Conservation (phyloP, 2,329 filamentous ascomycete genomes). For the Exserohilum turcica region DNA sequence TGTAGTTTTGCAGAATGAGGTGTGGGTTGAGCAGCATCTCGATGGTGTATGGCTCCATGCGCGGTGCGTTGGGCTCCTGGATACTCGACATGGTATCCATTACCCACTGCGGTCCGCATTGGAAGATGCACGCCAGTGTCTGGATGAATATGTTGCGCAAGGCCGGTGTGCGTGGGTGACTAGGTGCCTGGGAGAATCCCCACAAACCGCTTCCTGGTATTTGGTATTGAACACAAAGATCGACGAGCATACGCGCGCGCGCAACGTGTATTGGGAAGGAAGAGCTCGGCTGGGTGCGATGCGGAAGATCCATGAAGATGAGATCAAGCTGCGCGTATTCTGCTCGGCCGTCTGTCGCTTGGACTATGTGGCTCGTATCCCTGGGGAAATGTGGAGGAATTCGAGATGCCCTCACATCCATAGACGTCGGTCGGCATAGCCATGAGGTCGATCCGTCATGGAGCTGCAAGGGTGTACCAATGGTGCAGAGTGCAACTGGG, state of each 20-base stretch:
- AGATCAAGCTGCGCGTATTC: conserved; percentile 50
- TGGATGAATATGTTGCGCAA: conserved; percentile 52
- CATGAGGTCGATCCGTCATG: conserved; percentile 43
- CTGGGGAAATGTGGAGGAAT: conserved; percentile 18
- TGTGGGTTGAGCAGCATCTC: conserved; percentile 39
- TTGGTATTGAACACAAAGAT: conserved; percentile 38
- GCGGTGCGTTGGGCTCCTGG: conserved; percentile 15
- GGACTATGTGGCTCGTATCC: conserved; percentile 24
- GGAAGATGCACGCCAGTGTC: conserved; percentile 49
- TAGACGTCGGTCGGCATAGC: conserved; percentile 36
- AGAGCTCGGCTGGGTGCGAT: conserved; percentile 36
- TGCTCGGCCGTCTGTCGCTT: conserved; percentile 42
- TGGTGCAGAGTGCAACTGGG: conserved; percentile 49
- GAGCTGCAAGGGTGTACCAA: conserved; percentile 38
- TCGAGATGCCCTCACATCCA: conserved; percentile 25
- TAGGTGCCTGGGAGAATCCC: conserved; percentile 31
- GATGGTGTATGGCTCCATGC: conserved; percentile 24
- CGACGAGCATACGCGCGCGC: conserved; percentile 44
- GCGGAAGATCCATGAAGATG: conserved; percentile 45
- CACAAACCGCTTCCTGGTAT: conserved; percentile 33
- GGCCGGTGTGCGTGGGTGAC: conserved; percentile 44
- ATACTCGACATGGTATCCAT: conserved; percentile 42
- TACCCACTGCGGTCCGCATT: conserved; percentile 49
- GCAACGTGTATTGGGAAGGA: conserved; percentile 32
- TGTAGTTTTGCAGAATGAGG: conserved; percentile 47